Evolutionary conservation across 116 monocot genomes (phyloP), one percentile per base, ranked within the genome.

Genomic region (Papilionanthe hybrid): DNA sequence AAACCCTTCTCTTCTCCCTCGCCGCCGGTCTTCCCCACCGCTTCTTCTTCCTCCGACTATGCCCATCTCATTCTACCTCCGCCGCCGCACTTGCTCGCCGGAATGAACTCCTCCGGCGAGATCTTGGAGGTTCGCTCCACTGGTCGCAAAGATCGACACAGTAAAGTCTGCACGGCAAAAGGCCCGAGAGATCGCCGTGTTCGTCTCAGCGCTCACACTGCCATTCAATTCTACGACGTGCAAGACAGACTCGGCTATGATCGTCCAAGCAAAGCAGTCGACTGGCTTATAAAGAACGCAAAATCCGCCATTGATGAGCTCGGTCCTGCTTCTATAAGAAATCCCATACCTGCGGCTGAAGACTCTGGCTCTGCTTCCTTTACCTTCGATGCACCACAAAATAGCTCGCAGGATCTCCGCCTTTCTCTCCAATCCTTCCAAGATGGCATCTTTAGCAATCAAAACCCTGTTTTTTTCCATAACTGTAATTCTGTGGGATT

Each of bases 191-290:
- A 97, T 75, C 92, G 97, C 75, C 87, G 97, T 9, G 97, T 94
- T 10, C 90, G 97, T n/a, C 90, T 97, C 42, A 82, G 94, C 17
- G 97, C 97, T 11, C 94, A 94, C 84, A 97, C 97, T 3, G 97
- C 97, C 50, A 97, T 97, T 76, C 91, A 94, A 71, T 97, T 97
- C 91, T 97, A 97, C 76, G 97, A 97, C 73, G 92, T 97, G 19
- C 97, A 97, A 80, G 97, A 97, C 81, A 87, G 97, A 17, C 91
- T 97, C 3, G 97, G 94, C 78, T 94, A 91, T 77, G 97, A 97
- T 84, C 92, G 97, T 9, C 97, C 96, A 27, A 97, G 97, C 88
- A 97, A 94, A 76, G 97, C 97, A 53, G 94, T 94, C 37, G 97
- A 97, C 43, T 95, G 95, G 95, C 90, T 95, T 45, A 95, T 95